phyloP scores from a whole-genome alignment of 2,329 filamentous ascomycete genomes.

The Epicoccum sorghinum region DNA sequence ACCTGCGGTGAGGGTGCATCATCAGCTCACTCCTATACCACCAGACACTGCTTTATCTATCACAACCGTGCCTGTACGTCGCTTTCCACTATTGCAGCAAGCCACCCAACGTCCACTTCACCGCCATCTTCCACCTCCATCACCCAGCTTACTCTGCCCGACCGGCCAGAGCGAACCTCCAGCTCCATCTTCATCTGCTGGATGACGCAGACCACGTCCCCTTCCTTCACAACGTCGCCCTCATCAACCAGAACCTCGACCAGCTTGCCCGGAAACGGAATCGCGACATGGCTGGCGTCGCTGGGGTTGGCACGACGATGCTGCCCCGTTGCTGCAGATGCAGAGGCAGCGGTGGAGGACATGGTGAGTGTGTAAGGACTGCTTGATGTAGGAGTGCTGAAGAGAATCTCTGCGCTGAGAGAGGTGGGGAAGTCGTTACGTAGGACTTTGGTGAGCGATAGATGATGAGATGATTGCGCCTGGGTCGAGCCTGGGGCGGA shows the following conservation, averaged over 20 bases:
- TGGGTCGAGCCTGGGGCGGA: constrained; percentile 34
- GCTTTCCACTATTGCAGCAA: constrained; percentile 56
- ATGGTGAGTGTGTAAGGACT: constrained; percentile 55
- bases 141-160: constrained; percentile 59
- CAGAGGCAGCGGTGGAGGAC: constrained; percentile 51
- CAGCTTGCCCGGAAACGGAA: constrained; percentile 65
- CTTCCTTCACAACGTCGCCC: constrained; percentile 60
- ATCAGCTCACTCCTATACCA: too few species aligned
- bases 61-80: neutral
- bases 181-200: constrained; percentile 75
- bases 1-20: too few species aligned
- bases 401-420: constrained; percentile 60
- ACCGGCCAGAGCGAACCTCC: constrained; percentile 60
- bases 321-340: constrained; percentile 46
- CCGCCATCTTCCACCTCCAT: constrained; percentile 60
- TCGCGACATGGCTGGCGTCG: constrained; percentile 59
- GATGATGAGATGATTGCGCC: constrained; percentile 52
- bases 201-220: constrained; percentile 64
- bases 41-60: neutral
- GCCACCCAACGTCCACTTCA: constrained; percentile 62
- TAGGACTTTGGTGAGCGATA: constrained; percentile 60
- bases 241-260: constrained; percentile 64
- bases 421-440: constrained; percentile 66
- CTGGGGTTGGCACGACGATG: constrained; percentile 58
- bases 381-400: constrained; percentile 49